phyloP scores from a whole-genome alignment of 1,139 yeast genomes.

The Hansenula lynferdii region DNA sequence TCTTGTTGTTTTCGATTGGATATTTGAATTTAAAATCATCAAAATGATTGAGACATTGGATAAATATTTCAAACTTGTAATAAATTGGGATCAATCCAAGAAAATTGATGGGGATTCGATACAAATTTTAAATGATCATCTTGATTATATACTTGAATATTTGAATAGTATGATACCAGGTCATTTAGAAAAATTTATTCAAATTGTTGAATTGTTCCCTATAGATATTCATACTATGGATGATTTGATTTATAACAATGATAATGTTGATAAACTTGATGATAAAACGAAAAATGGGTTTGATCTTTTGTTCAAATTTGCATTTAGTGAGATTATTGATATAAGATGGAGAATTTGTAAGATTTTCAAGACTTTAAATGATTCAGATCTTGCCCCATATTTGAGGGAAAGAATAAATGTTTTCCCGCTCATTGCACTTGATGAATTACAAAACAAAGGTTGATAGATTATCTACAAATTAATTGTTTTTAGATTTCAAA shows the following conservation, averaged over 20 bases:
- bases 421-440: slow-evolving; percentile 9
- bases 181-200: slow-evolving; percentile 15
- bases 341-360: slow-evolving; percentile 8
- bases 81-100: no score
- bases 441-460: no score
- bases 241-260: slow-evolving; percentile 14
- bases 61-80: slow-evolving; percentile 1
- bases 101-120: no score
- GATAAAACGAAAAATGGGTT: slow-evolving; percentile 4
- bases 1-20: slow-evolving; percentile 17
- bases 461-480: no score
- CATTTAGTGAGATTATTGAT: slow-evolving; percentile 7
- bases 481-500: no score
- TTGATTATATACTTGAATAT: slow-evolving; percentile 5
- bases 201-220: slow-evolving; percentile 19
- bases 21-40: slow-evolving; percentile 21
- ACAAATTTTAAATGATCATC: no score
- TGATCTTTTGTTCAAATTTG: slow-evolving; percentile 14
- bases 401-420: slow-evolving; percentile 2
- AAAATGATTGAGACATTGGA: slow-evolving; percentile 15
- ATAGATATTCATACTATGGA: not conserved
- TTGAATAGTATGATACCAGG: slow-evolving; percentile 9
- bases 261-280: slow-evolving; percentile 4
- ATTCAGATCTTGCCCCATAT: slow-evolving; percentile 7
- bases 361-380: slow-evolving; percentile 8